These are phyloP conservation scores for Xylaria digitata DNA, from an alignment of 2,329 filamentous ascomycete genomes.

Conservation along the genomic window DNA sequence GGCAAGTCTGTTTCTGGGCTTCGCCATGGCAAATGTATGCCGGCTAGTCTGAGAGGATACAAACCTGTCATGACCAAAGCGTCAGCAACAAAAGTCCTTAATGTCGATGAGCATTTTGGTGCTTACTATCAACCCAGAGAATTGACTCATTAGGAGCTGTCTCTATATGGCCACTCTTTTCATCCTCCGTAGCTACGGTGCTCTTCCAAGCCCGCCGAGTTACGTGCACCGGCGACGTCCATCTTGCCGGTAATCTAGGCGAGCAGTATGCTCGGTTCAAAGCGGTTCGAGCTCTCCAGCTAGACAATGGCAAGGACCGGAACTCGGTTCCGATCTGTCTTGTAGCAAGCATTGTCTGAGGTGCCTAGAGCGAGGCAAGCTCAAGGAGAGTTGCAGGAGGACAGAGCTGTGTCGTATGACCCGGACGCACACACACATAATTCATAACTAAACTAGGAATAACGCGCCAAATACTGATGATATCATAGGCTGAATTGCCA, in stretches of 20 bases:
- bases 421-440: background rate
- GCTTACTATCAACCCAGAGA: conserved; percentile 87
- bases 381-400: background rate
- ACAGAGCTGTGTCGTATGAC: background rate
- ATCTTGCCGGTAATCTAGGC: conserved; percentile 40
- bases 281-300: conserved; percentile 45
- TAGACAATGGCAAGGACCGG: conserved; percentile 50
- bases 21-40: conserved; percentile 59
- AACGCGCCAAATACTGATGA: conserved; percentile 9
- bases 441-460: background rate
- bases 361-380: background rate
- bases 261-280: conserved; percentile 38
- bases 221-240: conserved; percentile 19
- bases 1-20: conserved; percentile 60
- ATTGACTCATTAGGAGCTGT: conserved; percentile 81
- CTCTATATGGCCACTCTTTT: conserved; percentile 84
- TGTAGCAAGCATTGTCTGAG: conserved; percentile 27
- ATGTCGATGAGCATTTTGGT: conserved; percentile 10
- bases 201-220: conserved; percentile 55
- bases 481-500: conserved; percentile 29
- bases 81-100: conserved; percentile 8
- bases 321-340: conserved; percentile 50
- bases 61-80: conserved; percentile 68
- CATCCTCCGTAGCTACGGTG: conserved; percentile 60
- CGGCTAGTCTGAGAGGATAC: conserved; percentile 79